Conservation (phyloP, 23 red algal species). For the Gracilariopsis chorda region DNA sequence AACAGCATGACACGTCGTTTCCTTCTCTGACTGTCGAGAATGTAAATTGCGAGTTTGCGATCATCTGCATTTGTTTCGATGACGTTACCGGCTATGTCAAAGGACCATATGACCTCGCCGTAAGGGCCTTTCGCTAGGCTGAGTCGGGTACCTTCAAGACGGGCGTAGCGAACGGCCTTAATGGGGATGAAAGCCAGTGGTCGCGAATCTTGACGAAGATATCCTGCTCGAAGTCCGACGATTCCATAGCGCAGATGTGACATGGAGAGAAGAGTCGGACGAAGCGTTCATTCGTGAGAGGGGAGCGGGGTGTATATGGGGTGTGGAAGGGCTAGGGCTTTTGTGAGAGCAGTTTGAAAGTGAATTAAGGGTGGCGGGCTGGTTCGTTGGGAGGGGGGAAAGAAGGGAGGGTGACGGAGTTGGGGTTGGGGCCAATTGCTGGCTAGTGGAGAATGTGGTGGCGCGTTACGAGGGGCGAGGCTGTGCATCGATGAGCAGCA, state of each 20-base stretch:
- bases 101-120: constrained; percentile 53
- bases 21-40: constrained; percentile 18
- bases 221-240: constrained; percentile 41
- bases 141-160: constrained; percentile 32
- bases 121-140: constrained; percentile 49
- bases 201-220: constrained; percentile 49
- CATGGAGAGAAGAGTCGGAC: not conserved
- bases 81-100: constrained; percentile 45
- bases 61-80: constrained; percentile 33
- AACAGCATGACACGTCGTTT: constrained; percentile 59
- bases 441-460: not conserved
- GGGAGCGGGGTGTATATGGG: not conserved
- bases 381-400: not conserved
- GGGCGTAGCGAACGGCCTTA: constrained; percentile 32
- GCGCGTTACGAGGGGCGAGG: not conserved
- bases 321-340: not conserved
- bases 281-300: not conserved
- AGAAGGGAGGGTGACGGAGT: not conserved
- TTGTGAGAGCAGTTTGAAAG: not conserved
- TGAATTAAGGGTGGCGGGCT: not conserved
- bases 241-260: constrained; percentile 53
- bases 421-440: not conserved
- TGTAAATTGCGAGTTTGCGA: constrained; percentile 24
- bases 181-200: constrained; percentile 51
- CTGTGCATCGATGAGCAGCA: no score